Conservation (phyloP, 371 early-diverging fungal genomes). For the Mycotypha africana region DNA sequence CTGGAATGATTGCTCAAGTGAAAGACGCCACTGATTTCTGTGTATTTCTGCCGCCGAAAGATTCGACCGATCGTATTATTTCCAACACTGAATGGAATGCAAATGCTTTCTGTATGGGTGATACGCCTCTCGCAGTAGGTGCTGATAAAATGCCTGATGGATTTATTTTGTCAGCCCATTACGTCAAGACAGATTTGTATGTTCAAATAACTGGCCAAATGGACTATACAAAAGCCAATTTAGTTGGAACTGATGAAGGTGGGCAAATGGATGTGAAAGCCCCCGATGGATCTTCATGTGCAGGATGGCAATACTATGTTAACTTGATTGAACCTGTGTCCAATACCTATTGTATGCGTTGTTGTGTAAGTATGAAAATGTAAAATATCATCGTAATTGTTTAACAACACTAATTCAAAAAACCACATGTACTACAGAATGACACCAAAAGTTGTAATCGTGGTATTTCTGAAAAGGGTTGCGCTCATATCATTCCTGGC, state of each 20-base stretch:
- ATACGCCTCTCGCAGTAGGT: slow-evolving; percentile 33
- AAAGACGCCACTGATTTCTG: slow-evolving; percentile 44
- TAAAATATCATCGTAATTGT: no score
- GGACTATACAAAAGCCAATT: slow-evolving; percentile 40
- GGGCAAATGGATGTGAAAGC: slow-evolving; percentile 53
- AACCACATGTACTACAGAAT: slow-evolving; percentile 9
- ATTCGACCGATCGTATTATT: slow-evolving; percentile 33
- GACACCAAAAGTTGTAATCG: slow-evolving; percentile 38
- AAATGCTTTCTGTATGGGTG: slow-evolving; percentile 45
- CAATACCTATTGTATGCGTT: slow-evolving; percentile 53
- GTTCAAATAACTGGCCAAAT: slow-evolving; percentile 58
- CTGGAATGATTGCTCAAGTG: slow-evolving; percentile 29
- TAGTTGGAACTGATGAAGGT: slow-evolving; percentile 44
- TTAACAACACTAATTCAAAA: background rate
- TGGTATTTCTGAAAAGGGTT: slow-evolving; percentile 47
- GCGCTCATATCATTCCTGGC: slow-evolving; percentile 47
- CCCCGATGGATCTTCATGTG: slow-evolving; percentile 43
- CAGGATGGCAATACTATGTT: slow-evolving; percentile 48
- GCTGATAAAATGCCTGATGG: slow-evolving; percentile 40
- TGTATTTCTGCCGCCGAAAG: slow-evolving; percentile 48
- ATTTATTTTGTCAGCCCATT: slow-evolving; percentile 50
- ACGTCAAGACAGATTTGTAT: slow-evolving; percentile 31
- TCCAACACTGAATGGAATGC: slow-evolving; percentile 42
- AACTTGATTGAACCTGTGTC: slow-evolving; percentile 49
- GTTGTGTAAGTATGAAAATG: slow-evolving; percentile 46